Percentiles rank a stretch among this genome's conserved stretches.
Conservation (phyloP, 352 stramenopile species). For the Phytophthora litchii region DNA sequence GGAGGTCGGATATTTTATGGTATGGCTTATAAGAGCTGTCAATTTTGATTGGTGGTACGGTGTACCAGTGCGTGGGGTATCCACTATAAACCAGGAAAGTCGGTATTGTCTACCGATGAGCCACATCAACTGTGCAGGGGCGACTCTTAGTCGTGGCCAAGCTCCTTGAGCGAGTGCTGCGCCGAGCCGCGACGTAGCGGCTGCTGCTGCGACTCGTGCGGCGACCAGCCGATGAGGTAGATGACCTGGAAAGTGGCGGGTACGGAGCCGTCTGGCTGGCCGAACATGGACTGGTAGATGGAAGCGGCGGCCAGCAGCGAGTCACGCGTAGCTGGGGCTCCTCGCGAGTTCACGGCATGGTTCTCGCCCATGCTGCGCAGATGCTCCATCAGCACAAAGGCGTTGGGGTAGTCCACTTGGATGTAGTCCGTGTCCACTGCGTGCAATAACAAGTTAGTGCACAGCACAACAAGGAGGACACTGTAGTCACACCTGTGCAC, state of each 20-base stretch:
- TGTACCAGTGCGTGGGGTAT: too few species aligned
- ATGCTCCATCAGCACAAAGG: constrained; percentile 96
- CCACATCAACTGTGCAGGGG: too few species aligned
- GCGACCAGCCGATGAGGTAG: constrained; percentile 98
- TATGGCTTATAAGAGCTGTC: too few species aligned
- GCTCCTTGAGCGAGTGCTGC: constrained; percentile 78
- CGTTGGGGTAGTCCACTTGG: constrained; percentile 94
- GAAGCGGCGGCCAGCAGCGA: constrained; percentile 93
- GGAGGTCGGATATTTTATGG: too few species aligned
- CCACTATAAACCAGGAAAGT: too few species aligned
- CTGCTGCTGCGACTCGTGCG: constrained; percentile 94
- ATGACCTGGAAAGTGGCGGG: constrained; percentile 97
- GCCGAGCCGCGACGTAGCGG: constrained; percentile 85
- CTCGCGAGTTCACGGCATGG: constrained; percentile 83
- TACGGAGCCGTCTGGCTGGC: constrained; percentile 85
- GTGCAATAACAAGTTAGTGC: constrained; percentile 3
- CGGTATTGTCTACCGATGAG: too few species aligned
- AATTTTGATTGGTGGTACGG: too few species aligned
- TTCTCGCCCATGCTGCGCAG: constrained; percentile 96
- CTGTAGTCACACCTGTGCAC: constrained; percentile 72
- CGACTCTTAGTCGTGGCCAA: constrained; percentile 37
- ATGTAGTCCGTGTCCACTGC: constrained; percentile 97
- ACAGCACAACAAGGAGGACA: not conserved
- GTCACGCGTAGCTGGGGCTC: constrained; percentile 82
- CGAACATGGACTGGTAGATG: constrained; percentile 96